A percentile compares a stretch with the other conserved stretches of the same genome.
These are phyloP conservation scores for Flagelloscypha sp. DNA, from an alignment of 768 basidiomycete species.

Conservation along the genomic window DNA sequence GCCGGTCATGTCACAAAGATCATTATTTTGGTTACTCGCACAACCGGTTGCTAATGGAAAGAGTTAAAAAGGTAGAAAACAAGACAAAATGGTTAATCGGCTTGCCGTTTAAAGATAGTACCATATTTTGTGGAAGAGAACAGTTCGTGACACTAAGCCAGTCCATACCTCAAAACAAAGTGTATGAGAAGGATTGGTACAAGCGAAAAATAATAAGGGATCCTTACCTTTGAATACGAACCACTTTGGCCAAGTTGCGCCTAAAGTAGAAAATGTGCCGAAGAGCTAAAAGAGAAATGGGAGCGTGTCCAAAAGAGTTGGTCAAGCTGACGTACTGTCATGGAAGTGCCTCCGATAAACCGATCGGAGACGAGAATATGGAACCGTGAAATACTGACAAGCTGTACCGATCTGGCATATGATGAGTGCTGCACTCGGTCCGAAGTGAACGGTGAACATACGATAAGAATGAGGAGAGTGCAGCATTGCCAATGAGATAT, in stretches of 20 bases:
- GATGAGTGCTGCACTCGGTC: conserved; percentile 4
- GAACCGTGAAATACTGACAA: conserved; percentile 98
- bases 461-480: conserved; percentile 83
- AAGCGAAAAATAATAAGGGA: conserved; percentile 75
- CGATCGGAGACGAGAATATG: conserved; percentile 96
- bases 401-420: conserved; percentile 77
- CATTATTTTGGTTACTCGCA: conserved; percentile 86
- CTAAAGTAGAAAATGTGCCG: conserved; percentile 93
- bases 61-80: too few relatives aligned
- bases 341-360: conserved; percentile 95
- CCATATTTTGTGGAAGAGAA: too few relatives aligned
- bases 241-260: conserved; percentile 97
- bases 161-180: conserved; percentile 40
- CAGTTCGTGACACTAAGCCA: neutral
- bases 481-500: conserved; percentile 72
- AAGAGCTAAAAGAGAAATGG: conserved; percentile 49
- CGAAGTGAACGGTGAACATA: conserved; percentile 20
- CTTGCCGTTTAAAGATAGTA: too few relatives aligned
- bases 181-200: conserved; percentile 50
- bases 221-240: conserved; percentile 97
- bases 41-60: conserved; percentile 90
- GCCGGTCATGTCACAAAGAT: conserved; percentile 67
- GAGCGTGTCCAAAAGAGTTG: conserved; percentile 2
- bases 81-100: too few relatives aligned
- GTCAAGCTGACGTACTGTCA: conserved; percentile 66